Base-by-base conservation (phyloP, 495 filamentous ascomycete genomes). In the Xylaria castorea region DNA sequence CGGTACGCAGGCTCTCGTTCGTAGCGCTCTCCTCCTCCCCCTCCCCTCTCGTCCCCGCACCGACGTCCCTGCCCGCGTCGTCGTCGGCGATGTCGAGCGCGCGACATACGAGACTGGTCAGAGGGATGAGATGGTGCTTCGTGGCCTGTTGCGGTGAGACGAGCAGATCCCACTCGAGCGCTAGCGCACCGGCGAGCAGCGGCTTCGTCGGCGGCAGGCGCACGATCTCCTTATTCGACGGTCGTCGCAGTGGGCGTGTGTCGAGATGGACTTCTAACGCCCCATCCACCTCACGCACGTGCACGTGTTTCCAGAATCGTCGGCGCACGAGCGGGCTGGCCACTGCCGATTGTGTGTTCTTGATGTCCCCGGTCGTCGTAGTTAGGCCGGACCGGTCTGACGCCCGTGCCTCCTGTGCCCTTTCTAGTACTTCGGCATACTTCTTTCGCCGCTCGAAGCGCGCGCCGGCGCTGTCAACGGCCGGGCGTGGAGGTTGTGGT, bases 91-190 rank as follows among this genome's bases (percentile, higher is more conserved):
- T 93, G 75, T 97, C 94, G 32, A 93, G 79, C 0, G 93, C 94
- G 7, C 97, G 90, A 27, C 92, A 91, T 20, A 90, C 84, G 8
- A 98, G 85, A 34, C 93, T 94, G 7, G 97, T 98, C n/a, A 98
- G 78, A 6, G 96, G 96, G 68, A 97, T 94, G 2, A 94, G 87
- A 79, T 97, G 94, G 71, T 90, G 87, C 60, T 89, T 90, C 40
- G 88, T 87, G 0, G 94, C 94, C 78, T 98, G 92, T 72, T 92
- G 89, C 3, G 91, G 89, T 66, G 92, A 92, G 30, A 89, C 85
- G 68, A 98, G 89, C 50, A 91, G 86, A 78, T 97, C 94, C 96
- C 96, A 99, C 83, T 99, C 96, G 12, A 96, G 79, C 0, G 95
- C 96, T 61, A 99, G 88, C 36, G 93, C 92, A 34, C 88, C 84